Conservation (phyloP, 768 basidiomycete genomes). For the Suillus luteus region DNA sequence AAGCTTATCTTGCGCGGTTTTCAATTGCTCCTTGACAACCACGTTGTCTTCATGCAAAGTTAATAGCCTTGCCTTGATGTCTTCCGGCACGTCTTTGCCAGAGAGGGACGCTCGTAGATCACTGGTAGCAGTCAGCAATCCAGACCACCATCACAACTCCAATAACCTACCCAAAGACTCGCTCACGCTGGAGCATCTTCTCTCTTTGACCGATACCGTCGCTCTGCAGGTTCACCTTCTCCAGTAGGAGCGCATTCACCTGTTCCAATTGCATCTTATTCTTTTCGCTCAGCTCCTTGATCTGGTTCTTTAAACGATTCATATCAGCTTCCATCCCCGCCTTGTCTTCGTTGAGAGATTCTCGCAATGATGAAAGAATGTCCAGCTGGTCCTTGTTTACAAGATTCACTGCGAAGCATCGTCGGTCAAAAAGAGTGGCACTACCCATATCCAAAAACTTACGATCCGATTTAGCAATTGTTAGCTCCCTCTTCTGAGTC, state of each 20-base stretch:
- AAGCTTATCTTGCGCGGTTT: constrained; percentile 74
- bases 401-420: constrained; percentile 63
- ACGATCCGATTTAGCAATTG: constrained; percentile 86
- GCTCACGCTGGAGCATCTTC: constrained; percentile 81
- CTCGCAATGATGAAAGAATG: constrained; percentile 81
- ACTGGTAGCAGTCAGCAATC: constrained; percentile 38
- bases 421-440: constrained; percentile 11
- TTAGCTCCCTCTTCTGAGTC: constrained; percentile 64
- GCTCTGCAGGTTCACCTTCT: constrained; percentile 89
- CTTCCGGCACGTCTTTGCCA: constrained; percentile 80
- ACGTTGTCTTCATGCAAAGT: constrained; percentile 79
- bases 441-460: constrained; percentile 28
- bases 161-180: constrained; percentile 71
- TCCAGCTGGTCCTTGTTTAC: constrained; percentile 94
- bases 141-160: constrained; percentile 5
- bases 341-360: constrained; percentile 90
- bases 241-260: constrained; percentile 79
- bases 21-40: constrained; percentile 67
- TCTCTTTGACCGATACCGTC: constrained; percentile 91
- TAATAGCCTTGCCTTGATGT: constrained; percentile 73
- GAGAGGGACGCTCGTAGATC: constrained; percentile 77
- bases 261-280: constrained; percentile 91
- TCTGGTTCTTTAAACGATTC: constrained; percentile 60
- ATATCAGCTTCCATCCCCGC: constrained; percentile 70
- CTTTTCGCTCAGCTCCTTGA: constrained; percentile 77